Evolutionary conservation across 176 grass and related monocot genomes (phyloP).

Genomic region (Poa annua): DNA sequence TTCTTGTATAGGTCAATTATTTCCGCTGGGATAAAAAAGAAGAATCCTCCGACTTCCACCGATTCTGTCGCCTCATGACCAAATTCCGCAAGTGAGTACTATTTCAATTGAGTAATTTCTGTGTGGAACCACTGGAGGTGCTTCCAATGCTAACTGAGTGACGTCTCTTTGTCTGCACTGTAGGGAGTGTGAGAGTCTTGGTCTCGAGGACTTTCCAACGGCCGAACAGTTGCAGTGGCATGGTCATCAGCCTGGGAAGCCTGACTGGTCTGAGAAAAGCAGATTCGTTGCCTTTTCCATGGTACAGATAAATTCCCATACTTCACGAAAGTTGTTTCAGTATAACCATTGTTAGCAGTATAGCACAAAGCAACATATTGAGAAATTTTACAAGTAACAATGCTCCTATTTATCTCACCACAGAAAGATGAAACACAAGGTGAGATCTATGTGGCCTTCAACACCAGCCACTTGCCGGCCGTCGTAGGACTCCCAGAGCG

Average conservation of each 20-base stretch:
- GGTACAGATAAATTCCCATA: constrained; percentile 39
- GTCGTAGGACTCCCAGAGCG: constrained; percentile 59
- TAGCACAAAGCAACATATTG: neutral
- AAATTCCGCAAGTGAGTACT: constrained; percentile 75
- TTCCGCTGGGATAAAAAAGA: constrained; percentile 93
- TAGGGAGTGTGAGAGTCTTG: constrained; percentile 74
- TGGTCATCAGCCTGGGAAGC: constrained; percentile 66
- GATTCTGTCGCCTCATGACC: constrained; percentile 72
- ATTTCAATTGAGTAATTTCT: constrained; percentile 15
- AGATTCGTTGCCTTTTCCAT: constrained; percentile 88
- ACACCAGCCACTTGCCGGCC: constrained; percentile 69
- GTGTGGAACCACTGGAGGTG: neutral
- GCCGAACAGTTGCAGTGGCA: constrained; percentile 76
- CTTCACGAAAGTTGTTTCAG: neutral
- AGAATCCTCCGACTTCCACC: constrained; percentile 62
- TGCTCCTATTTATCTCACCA: neutral
- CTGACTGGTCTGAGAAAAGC: constrained; percentile 78
- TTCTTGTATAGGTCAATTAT: constrained; percentile 75
- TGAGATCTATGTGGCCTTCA: constrained; percentile 95
- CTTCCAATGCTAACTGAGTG: neutral
- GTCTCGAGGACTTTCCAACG: constrained; percentile 84
- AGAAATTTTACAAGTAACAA: neutral
- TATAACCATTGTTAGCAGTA: neutral
- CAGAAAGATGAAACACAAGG: constrained; percentile 67
- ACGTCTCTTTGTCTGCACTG: constrained; percentile 3